Percentiles rank a stretch among this genome's conserved stretches.
phyloP scores from a whole-genome alignment of 345 rosid genomes.

The rapeseed (Brassica napus) region Da-Ae NC_063444.1:31263501-31264000 shows the following conservation, averaged over 20 bases:
- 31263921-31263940: slow-evolving; percentile 96
- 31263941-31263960: slow-evolving; percentile 92
- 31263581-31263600: slow-evolving; percentile 5
- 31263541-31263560: neutral
- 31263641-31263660: neutral
- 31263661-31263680: neutral
- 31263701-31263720: neutral
- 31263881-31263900: slow-evolving; percentile 49
- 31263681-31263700: neutral
- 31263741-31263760: neutral
- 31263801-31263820: neutral
- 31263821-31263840: neutral
- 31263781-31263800: slow-evolving; percentile 4
- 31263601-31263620: slow-evolving; percentile 4
- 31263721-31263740: neutral
- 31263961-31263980: slow-evolving; percentile 60
- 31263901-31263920: slow-evolving; percentile 80
- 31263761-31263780: slow-evolving; percentile 8
- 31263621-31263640: slow-evolving; percentile 3
- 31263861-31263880: slow-evolving; percentile 16
- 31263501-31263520: slow-evolving; percentile 4
- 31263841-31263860: neutral
- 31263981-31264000: slow-evolving; percentile 51
- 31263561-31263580: neutral
- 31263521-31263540: slow-evolving; percentile 3